These are phyloP conservation scores for Corynespora cassiicola DNA, from an alignment of 2,329 filamentous ascomycete genomes.

Conservation along the genomic window DNA sequence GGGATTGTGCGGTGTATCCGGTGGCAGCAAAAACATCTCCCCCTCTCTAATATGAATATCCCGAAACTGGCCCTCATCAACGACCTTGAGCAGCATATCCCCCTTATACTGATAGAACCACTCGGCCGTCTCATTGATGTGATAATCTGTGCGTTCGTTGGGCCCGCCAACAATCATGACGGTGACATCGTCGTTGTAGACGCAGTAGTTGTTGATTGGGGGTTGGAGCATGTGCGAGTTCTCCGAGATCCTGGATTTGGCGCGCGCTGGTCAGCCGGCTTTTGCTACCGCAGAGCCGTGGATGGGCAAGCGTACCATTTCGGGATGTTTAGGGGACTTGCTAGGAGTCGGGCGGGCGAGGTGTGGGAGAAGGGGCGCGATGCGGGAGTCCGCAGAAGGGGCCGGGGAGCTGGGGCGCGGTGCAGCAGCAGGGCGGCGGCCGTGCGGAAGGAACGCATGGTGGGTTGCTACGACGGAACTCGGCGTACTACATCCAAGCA, in stretches of 20 bases:
- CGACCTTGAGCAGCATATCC: constrained; percentile 90
- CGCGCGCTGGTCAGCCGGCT: background rate
- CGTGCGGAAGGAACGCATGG: constrained; percentile 27
- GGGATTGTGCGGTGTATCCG: constrained; percentile 96
- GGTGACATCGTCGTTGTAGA: constrained; percentile 83
- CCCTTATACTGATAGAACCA: constrained; percentile 98
- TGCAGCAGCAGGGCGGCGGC: constrained; percentile 15
- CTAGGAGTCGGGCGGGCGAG: constrained; percentile 24
- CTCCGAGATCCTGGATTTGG: constrained; percentile 74
- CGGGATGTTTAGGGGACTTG: constrained; percentile 46
- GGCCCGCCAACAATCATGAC: constrained; percentile 97
- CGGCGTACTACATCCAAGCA: too few species aligned
- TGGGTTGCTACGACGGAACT: too few species aligned
- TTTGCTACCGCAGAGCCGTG: background rate
- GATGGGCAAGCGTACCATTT: constrained; percentile 44
- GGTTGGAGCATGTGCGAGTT: constrained; percentile 93
- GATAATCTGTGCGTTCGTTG: constrained; percentile 96
- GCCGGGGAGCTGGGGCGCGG: constrained; percentile 16
- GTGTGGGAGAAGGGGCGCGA: constrained; percentile 36
- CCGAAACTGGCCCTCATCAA: constrained; percentile 73
- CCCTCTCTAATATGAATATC: constrained; percentile 92
- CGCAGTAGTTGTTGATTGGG: constrained; percentile 96
- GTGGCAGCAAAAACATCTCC: constrained; percentile 89
- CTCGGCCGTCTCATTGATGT: constrained; percentile 95
- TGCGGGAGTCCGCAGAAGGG: constrained; percentile 17